phyloP scores from a whole-genome alignment of 2,329 filamentous ascomycete species.

The Aspergillus udagawae region DNA sequence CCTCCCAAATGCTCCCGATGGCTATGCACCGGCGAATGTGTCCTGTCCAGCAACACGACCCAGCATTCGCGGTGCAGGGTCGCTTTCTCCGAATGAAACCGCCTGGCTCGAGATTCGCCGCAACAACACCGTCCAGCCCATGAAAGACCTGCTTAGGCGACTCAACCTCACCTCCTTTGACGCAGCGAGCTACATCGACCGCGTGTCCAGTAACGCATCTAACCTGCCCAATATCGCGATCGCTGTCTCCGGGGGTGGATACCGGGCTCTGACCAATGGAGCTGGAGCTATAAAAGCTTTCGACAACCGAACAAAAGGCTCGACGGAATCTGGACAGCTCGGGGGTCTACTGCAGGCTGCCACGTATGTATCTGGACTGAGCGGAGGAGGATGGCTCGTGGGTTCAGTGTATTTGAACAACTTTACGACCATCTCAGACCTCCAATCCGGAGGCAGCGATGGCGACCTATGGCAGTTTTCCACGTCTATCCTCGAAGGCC shows the following conservation, averaged over 20 bases:
- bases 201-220: constrained; percentile 25
- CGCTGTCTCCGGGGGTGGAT: constrained; percentile 68
- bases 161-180: constrained; percentile 78
- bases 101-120: constrained; percentile 69
- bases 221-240: constrained; percentile 15
- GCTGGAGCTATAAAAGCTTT: constrained; percentile 74
- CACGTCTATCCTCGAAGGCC: constrained; percentile 59
- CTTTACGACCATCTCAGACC: constrained; percentile 61
- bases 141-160: constrained; percentile 65
- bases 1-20: constrained; percentile 53
- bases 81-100: constrained; percentile 63
- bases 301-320: constrained; percentile 63
- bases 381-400: constrained; percentile 78
- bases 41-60: constrained; percentile 67
- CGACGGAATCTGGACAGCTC: constrained; percentile 40
- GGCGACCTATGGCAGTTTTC: constrained; percentile 59
- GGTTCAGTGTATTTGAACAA: constrained; percentile 75
- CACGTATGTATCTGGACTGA: constrained; percentile 75
- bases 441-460: constrained; percentile 43
- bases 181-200: constrained; percentile 65
- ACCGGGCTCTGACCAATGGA: constrained; percentile 75
- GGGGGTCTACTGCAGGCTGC: constrained; percentile 72
- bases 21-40: constrained; percentile 61
- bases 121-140: constrained; percentile 65
- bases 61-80: constrained; percentile 58